Evolutionary conservation across 164 flowering plant species (phyloP), one percentile per base, ranked within the genome.

Genomic region (Platanus orientalis): DNA sequence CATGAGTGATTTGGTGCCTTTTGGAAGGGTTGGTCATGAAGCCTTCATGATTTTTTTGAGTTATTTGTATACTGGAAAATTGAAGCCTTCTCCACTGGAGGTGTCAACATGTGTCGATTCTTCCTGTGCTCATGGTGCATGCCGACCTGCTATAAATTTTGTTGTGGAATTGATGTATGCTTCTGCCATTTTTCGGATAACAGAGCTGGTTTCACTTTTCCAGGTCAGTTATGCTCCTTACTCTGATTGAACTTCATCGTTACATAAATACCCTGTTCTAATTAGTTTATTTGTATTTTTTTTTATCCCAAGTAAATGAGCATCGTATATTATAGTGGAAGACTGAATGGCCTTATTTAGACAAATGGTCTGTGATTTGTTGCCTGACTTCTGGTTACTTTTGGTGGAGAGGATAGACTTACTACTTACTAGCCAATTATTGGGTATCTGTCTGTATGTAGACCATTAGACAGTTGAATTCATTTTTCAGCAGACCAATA

Each of bases 101-200:
- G 89, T 84, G 10, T 87, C 91, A 2, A 79, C 86, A 0, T 89
- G 96, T 57, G 93, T 85, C 57, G 86, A 87, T 65, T 54, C 58
- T 60, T 49, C 45, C 11, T 89, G 96, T 72, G 63, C 67, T 14
- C 96, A 89, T 73, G 81, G 80, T 48, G 79, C 85, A 0, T 89
- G 96, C 65, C 64, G 85, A 20, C 93, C 96, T 21, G 83, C 92
- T 14, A 78, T 89, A 47, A 61, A 75, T 63, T 84, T 80, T 69
- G 69, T 71, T 1, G 91, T 85, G 55, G 89, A 89, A 48, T 64
- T 89, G 77, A 72, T 83, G 78, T 87, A 87, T 77, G 85, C 83
- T 2, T 85, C 91, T 30, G 57, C 71, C 27, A 69, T 75, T 45
- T 89, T 87, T 57, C 82, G 85, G 71, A 69, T 87, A n/a, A 70